A percentile compares a stretch with the other conserved stretches of the same genome.
Conservation (phyloP, 306 rosid species). For the Chamaecrista fasciculata region DNA sequence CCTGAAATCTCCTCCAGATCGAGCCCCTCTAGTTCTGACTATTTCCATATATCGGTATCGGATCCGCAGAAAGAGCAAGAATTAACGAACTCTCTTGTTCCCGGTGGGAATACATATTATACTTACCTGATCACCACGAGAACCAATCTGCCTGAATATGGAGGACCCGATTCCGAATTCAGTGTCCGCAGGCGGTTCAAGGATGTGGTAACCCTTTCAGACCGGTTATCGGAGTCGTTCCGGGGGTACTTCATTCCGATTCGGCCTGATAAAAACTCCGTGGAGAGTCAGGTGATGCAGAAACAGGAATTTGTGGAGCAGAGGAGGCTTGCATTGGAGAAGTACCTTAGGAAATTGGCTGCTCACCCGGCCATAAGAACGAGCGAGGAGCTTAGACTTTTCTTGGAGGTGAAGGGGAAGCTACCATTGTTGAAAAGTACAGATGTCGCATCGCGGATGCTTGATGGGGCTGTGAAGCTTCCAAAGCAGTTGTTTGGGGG, state of each 20-base stretch:
- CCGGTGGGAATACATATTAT: conserved; percentile 59
- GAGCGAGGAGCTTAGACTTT: conserved; percentile 79
- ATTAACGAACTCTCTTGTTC: conserved; percentile 66
- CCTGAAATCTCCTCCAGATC: conserved; percentile 32
- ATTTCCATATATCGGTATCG: conserved; percentile 61
- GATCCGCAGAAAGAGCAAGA: conserved; percentile 89
- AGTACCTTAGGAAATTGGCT: conserved; percentile 68
- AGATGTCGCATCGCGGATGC: conserved; percentile 85
- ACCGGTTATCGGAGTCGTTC: conserved; percentile 75
- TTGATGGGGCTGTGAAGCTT: conserved; percentile 84
- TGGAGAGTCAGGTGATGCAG: conserved; percentile 98
- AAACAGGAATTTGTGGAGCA: conserved; percentile 94
- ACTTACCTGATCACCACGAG: conserved; percentile 76
- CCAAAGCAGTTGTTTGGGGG: conserved; percentile 74
- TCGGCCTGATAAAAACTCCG: conserved; percentile 89
- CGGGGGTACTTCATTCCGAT: conserved; percentile 81
- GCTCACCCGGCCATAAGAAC: conserved; percentile 74
- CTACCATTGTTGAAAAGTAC: conserved; percentile 55
- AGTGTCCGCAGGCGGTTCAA: conserved; percentile 76
- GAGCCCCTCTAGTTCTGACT: conserved; percentile 49
- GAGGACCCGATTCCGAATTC: conserved; percentile 52
- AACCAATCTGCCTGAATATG: conserved; percentile 62
- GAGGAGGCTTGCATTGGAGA: conserved; percentile 84
- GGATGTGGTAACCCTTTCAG: conserved; percentile 82
- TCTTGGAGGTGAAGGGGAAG: conserved; percentile 72